Percentiles rank a stretch among this genome's conserved stretches.
These are phyloP conservation scores for Diaporthe velutina DNA, from an alignment of 2,329 filamentous ascomycete genomes.

Conservation along the genomic window DNA sequence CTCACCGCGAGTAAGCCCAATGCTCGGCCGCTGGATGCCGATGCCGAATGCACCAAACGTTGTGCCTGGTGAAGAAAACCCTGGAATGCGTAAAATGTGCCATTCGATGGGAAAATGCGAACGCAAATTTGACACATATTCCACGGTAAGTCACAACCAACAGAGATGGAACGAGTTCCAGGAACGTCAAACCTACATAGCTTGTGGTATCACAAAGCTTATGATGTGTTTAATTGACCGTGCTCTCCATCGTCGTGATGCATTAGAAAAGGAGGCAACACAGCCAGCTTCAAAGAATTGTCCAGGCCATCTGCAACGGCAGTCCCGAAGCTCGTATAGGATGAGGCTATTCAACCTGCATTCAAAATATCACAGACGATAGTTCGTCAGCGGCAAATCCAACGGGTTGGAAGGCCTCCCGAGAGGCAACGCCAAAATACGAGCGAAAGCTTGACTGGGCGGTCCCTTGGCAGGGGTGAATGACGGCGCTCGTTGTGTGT, in stretches of 20 bases:
- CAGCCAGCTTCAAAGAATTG: not conserved
- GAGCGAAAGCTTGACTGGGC: slow-evolving; percentile 23
- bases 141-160: not conserved
- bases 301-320: not conserved
- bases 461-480: slow-evolving; percentile 15
- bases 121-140: not conserved
- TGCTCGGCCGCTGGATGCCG: too few relatives aligned
- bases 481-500: not conserved
- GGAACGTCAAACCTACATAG: too few relatives aligned
- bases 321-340: slow-evolving; percentile 1
- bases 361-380: not conserved
- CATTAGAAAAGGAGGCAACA: not conserved
- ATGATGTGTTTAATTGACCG: not conserved
- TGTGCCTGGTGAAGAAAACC: not conserved
- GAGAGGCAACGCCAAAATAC: slow-evolving; percentile 17
- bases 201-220: not conserved
- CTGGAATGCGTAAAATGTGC: too few relatives aligned
- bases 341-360: not conserved
- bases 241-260: too few relatives aligned
- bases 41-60: not conserved
- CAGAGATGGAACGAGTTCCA: too few relatives aligned
- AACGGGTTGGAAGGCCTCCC: slow-evolving; percentile 14
- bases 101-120: not conserved
- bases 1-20: too few relatives aligned
- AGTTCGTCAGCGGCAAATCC: slow-evolving; percentile 2